phyloP scores from a whole-genome alignment of 2,329 filamentous ascomycete species.

The Hymenoscyphus repandus region DNA sequence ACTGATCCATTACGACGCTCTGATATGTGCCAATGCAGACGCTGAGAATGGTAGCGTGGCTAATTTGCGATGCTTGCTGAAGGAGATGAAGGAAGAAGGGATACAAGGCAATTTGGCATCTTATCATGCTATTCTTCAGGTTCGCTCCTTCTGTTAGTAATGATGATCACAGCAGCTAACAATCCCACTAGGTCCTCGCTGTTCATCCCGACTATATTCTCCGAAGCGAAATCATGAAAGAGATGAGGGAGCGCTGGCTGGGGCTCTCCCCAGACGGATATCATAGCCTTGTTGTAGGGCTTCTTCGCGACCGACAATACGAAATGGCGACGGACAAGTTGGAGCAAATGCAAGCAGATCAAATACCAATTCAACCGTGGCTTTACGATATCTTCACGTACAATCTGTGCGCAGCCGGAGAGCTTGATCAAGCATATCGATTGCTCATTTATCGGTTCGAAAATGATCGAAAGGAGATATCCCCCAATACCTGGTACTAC shows the following conservation, averaged over 20 bases:
- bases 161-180: neutral
- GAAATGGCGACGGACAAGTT: conserved; percentile 73
- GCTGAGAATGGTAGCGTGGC: conserved; percentile 59
- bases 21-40: conserved; percentile 68
- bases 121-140: conserved; percentile 68
- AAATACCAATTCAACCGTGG: conserved; percentile 59
- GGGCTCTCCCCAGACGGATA: conserved; percentile 54
- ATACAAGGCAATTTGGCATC: conserved; percentile 60
- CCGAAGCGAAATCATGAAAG: conserved; percentile 63
- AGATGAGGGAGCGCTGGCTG: conserved; percentile 72
- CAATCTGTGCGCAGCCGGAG: conserved; percentile 63
- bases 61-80: conserved; percentile 57
- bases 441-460: conserved; percentile 56
- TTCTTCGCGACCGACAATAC: conserved; percentile 76
- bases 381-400: conserved; percentile 74
- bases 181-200: conserved; percentile 53
- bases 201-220: conserved; percentile 83
- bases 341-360: conserved; percentile 57
- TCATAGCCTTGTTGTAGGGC: conserved; percentile 64
- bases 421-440: conserved; percentile 71
- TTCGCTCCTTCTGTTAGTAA: conserved; percentile 30
- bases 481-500: conserved; percentile 59
- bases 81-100: conserved; percentile 61
- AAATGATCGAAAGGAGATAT: conserved; percentile 39
- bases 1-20: conserved; percentile 62